Percentiles rank a stretch among this genome's conserved stretches.
Evolutionary conservation across 306 rosid species (phyloP).

Genomic region (Glycine latifolia): DNA sequence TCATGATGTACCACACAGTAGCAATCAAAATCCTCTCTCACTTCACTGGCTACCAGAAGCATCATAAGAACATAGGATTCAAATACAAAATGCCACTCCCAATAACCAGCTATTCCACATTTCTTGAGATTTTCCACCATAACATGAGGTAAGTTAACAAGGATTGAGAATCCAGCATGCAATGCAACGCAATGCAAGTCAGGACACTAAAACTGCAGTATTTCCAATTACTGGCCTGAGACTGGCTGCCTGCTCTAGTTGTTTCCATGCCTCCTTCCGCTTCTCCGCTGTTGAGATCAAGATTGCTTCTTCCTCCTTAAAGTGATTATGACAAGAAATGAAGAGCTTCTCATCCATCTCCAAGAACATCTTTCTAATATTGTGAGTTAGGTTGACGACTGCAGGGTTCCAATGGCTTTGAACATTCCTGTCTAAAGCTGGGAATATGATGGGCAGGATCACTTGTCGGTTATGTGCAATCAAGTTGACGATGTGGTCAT

Average conservation of each 20-base stretch:
- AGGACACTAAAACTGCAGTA: conserved; percentile 83
- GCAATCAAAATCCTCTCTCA: conserved; percentile 47
- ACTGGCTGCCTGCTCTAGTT: conserved; percentile 74
- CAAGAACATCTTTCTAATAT: conserved; percentile 79
- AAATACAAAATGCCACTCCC: conserved; percentile 42
- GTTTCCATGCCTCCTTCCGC: conserved; percentile 87
- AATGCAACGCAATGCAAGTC: conserved; percentile 49
- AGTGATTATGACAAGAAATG: conserved; percentile 65
- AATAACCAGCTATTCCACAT: conserved; percentile 54
- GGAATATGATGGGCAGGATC: conserved; percentile 80
- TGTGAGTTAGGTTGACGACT: conserved; percentile 78
- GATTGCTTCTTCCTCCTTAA: conserved; percentile 72
- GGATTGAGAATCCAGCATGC: conserved; percentile 40
- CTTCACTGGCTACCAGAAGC: conserved; percentile 57
- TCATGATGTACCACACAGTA: conserved; percentile 40
- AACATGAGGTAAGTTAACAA: not conserved
- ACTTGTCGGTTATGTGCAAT: conserved; percentile 82
- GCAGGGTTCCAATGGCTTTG: conserved; percentile 92
- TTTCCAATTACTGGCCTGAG: conserved; percentile 80
- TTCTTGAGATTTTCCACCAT: not conserved
- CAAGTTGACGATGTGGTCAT: conserved; percentile 79
- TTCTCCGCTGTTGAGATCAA: conserved; percentile 59
- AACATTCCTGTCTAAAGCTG: conserved; percentile 77
- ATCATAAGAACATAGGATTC: conserved; percentile 42
- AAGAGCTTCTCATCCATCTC: conserved; percentile 95